Base-by-base conservation (phyloP, 257 asterid genomes). In the Fraxinus anomala region DNA sequence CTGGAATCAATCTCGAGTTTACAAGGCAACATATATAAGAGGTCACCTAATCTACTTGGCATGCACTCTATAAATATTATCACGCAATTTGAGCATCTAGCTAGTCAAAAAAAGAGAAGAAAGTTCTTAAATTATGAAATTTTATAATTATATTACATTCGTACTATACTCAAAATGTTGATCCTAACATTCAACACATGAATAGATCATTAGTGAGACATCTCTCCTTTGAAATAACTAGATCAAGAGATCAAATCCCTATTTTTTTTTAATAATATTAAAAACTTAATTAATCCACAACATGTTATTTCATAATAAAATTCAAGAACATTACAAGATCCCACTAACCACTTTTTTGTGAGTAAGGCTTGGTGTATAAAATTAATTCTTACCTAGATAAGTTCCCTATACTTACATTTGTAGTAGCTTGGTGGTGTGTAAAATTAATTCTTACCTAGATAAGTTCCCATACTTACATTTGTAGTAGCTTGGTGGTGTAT, bases 401-500 rank as follows among this genome's bases (percentile, higher is more conserved):
- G 68, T 8, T 59, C 68, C 31, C 31, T 9, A 59, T 59, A 7
- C 68, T n/a, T 6, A 1, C 68, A 59, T 59, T n/a, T 9, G n/a
- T 61, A 30, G 68, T 34, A 65, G 67, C 81, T 75, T 79, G 86
- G 81, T 74, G n/a, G n/a, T n/a, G n/a, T n/a, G n/a, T n/a, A n/a
- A n/a, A n/a, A n/a, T n/a, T n/a, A n/a, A n/a, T n/a, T n/a, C n/a
- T n/a, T n/a, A n/a, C n/a, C n/a, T n/a, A n/a, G n/a, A n/a, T n/a
- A n/a, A n/a, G n/a, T n/a, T n/a, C n/a, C n/a, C n/a, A n/a, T n/a
- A n/a, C n/a, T n/a, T n/a, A n/a, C n/a, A n/a, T n/a, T n/a, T n/a
- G n/a, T n/a, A n/a, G n/a, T n/a, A n/a, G n/a, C n/a, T n/a, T n/a
- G n/a, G n/a, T n/a, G n/a, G n/a, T n/a, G n/a, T n/a, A n/a, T n/a